Percentiles rank a stretch among this genome's conserved stretches.
These are phyloP conservation scores for Sesbania bispinosa DNA, from an alignment of 306 rosid species.

Conservation along the genomic window DNA sequence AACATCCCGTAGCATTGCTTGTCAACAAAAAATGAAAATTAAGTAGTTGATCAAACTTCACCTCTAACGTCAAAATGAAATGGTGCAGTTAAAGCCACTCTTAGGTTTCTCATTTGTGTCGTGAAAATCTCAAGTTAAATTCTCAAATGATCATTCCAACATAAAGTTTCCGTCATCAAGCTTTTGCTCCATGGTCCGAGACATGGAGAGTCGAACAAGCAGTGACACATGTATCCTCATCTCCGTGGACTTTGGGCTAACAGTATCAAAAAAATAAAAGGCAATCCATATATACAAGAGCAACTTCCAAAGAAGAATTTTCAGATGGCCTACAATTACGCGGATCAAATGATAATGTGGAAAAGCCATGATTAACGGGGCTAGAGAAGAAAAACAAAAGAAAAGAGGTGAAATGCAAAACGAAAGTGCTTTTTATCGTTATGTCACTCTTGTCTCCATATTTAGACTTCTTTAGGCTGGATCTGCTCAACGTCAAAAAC, in stretches of 20 bases:
- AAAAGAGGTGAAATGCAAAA: background rate
- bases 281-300: conserved; percentile 30
- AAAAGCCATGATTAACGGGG: background rate
- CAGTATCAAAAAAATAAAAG: conserved; percentile 6
- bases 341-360: conserved; percentile 10
- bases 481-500: conserved; percentile 89
- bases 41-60: background rate
- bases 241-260: background rate
- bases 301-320: conserved; percentile 13
- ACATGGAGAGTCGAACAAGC: background rate
- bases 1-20: background rate
- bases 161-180: background rate
- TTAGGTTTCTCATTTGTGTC: background rate
- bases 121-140: background rate
- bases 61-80: background rate
- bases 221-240: background rate
- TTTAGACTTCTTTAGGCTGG: conserved; percentile 81
- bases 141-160: background rate
- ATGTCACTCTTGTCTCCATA: conserved; percentile 8
- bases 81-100: background rate
- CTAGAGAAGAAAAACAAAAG: background rate
- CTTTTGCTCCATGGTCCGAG: conserved; percentile 5
- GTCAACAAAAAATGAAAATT: background rate
- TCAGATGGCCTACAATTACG: conserved; percentile 14
- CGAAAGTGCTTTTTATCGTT: conserved; percentile 2